phyloP scores from a whole-genome alignment of 306 rosid genomes.

The Quercus wislizeni region DNA sequence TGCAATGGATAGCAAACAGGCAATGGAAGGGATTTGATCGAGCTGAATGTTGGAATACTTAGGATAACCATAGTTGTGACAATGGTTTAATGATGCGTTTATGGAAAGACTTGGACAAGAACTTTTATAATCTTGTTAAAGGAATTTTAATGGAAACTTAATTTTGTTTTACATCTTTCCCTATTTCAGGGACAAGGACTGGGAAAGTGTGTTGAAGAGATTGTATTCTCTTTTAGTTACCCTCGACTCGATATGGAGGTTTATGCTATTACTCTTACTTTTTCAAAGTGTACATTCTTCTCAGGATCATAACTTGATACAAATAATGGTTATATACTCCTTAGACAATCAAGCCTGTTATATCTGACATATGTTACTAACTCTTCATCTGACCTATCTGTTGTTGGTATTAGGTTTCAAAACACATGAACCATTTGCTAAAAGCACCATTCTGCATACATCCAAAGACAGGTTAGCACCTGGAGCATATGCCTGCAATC shows the following conservation, averaged over 20 bases:
- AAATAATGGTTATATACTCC: neutral
- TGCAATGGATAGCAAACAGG: neutral
- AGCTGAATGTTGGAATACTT: neutral
- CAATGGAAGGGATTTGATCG: neutral
- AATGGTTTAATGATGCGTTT: neutral
- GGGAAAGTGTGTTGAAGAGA: slow-evolving; percentile 77
- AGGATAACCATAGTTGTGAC: neutral
- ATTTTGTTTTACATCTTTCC: neutral
- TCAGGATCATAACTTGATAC: neutral
- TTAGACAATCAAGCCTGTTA: neutral
- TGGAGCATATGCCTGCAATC: neutral
- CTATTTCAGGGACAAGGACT: slow-evolving; percentile 54
- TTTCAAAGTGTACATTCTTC: slow-evolving; percentile 12
- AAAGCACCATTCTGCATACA: slow-evolving; percentile 92
- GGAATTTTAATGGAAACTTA: neutral
- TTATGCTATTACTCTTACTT: slow-evolving; percentile 1
- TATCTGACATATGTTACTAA: neutral
- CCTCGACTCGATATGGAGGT: slow-evolving; percentile 98
- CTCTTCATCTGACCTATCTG: slow-evolving; percentile 9
- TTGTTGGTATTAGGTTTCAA: slow-evolving; percentile 60
- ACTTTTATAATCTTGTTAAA: neutral
- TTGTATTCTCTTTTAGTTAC: slow-evolving; percentile 78
- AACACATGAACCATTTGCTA: slow-evolving; percentile 87
- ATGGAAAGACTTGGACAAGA: neutral
- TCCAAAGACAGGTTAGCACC: slow-evolving; percentile 69